These are phyloP conservation scores for Tilletia walkeri DNA, from an alignment of 1,284 basidiomycete genomes.

Conservation along the genomic window DNA sequence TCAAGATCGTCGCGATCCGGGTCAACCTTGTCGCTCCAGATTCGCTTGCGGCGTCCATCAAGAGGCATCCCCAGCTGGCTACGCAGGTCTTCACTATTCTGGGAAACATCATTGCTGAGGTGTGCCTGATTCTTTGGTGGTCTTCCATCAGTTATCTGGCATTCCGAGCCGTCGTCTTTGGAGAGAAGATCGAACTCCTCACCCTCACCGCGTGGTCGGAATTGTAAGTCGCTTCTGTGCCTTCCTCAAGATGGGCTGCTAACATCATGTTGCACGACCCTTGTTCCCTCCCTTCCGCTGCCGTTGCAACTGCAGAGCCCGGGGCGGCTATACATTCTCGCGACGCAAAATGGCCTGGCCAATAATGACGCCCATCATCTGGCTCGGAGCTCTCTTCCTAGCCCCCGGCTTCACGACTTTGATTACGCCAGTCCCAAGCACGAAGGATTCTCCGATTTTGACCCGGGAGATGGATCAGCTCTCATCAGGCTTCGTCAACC, in stretches of 20 bases:
- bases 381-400: not conserved
- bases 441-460: too few relatives aligned
- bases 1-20: not conserved
- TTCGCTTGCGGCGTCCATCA: not conserved
- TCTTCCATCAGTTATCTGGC: not conserved
- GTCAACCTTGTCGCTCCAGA: not conserved
- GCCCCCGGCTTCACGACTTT: slow-evolving; percentile 7
- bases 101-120: not conserved
- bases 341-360: too few relatives aligned
- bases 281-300: too few relatives aligned
- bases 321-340: too few relatives aligned
- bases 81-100: not conserved
- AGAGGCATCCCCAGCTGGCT: not conserved
- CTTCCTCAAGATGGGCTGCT: too few relatives aligned
- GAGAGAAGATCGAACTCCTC: not conserved
- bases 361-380: too few relatives aligned
- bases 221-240: not conserved
- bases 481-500: too few relatives aligned
- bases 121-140: not conserved
- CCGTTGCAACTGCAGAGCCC: too few relatives aligned
- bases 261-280: too few relatives aligned
- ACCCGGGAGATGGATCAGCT: too few relatives aligned
- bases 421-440: not conserved
- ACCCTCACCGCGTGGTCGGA: not conserved
- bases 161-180: not conserved